phyloP scores from a whole-genome alignment of 352 stramenopile genomes.

The Thalassiosira exigua region DNA sequence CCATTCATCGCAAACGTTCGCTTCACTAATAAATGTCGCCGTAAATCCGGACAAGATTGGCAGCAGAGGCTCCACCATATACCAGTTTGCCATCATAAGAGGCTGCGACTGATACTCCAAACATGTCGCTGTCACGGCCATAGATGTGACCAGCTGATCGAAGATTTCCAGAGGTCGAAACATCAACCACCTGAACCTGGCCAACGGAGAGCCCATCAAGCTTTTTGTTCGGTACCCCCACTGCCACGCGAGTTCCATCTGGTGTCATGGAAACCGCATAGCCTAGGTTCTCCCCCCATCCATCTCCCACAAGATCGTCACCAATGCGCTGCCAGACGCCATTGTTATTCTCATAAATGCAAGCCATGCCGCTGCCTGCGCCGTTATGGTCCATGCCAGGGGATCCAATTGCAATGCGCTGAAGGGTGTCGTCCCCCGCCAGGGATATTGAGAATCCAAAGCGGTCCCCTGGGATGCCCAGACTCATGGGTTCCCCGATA shows the following conservation, averaged over 20 bases:
- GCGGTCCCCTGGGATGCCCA: slow-evolving; percentile 51
- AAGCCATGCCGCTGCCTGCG: slow-evolving; percentile 49
- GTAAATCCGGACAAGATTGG: slow-evolving; percentile 50
- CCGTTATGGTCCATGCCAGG: slow-evolving; percentile 49
- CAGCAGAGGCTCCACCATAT: slow-evolving; percentile 44
- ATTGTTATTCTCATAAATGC: slow-evolving; percentile 50
- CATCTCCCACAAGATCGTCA: slow-evolving; percentile 45
- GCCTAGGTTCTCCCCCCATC: slow-evolving; percentile 49
- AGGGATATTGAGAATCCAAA: slow-evolving; percentile 64
- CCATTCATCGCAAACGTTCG: too few species aligned
- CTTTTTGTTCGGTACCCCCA: slow-evolving; percentile 60
- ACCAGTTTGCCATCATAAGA: slow-evolving; percentile 45
- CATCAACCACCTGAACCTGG: slow-evolving; percentile 49
- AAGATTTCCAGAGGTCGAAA: slow-evolving; percentile 15
- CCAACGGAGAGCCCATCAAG: slow-evolving; percentile 46
- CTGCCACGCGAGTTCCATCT: slow-evolving; percentile 39
- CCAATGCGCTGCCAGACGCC: slow-evolving; percentile 39
- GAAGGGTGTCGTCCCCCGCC: slow-evolving; percentile 31
- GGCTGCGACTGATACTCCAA: slow-evolving; percentile 55
- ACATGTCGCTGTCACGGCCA: slow-evolving; percentile 47
- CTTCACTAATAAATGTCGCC: too few species aligned
- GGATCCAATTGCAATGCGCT: slow-evolving; percentile 59
- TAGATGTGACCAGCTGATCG: slow-evolving; percentile 41
- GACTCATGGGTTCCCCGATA: slow-evolving; percentile 44
- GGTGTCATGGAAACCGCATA: slow-evolving; percentile 53